phyloP scores from a whole-genome alignment of 495 filamentous ascomycete genomes.

The Xylaria castorea region DNA sequence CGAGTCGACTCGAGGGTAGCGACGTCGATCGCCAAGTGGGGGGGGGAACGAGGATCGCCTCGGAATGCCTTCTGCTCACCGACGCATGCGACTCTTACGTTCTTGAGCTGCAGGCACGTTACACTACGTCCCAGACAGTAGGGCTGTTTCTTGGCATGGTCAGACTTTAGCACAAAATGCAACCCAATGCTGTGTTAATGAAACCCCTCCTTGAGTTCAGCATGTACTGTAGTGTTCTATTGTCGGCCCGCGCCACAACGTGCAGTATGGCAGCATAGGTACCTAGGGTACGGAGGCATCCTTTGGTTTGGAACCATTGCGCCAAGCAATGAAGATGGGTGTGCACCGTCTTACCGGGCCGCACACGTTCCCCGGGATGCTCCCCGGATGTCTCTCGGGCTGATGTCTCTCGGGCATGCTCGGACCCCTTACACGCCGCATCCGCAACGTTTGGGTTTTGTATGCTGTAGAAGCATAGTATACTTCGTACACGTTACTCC shows the following conservation, averaged over 20 bases:
- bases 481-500: background rate
- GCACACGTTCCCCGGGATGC: slow-evolving; percentile 21
- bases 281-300: background rate
- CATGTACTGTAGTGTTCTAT: slow-evolving; percentile 15
- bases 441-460: slow-evolving; percentile 9
- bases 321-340: slow-evolving; percentile 8
- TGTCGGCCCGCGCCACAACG: slow-evolving; percentile 22
- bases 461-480: background rate
- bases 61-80: slow-evolving; percentile 11
- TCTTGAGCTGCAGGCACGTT: slow-evolving; percentile 25
- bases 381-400: slow-evolving; percentile 18
- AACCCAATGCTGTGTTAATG: slow-evolving; percentile 16
- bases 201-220: slow-evolving; percentile 4
- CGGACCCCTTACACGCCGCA: slow-evolving; percentile 1
- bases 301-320: background rate
- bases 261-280: background rate
- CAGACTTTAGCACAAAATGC: slow-evolving; percentile 17
- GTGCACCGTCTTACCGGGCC: slow-evolving; percentile 18
- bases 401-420: slow-evolving; percentile 16
- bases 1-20: slow-evolving; percentile 9
- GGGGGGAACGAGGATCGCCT: slow-evolving; percentile 12
- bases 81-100: slow-evolving; percentile 26
- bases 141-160: slow-evolving; percentile 23
- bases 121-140: slow-evolving; percentile 21
- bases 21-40: slow-evolving; percentile 22